Base-by-base conservation (phyloP, 345 rosid species). In the Physaria fendleri region DNA sequence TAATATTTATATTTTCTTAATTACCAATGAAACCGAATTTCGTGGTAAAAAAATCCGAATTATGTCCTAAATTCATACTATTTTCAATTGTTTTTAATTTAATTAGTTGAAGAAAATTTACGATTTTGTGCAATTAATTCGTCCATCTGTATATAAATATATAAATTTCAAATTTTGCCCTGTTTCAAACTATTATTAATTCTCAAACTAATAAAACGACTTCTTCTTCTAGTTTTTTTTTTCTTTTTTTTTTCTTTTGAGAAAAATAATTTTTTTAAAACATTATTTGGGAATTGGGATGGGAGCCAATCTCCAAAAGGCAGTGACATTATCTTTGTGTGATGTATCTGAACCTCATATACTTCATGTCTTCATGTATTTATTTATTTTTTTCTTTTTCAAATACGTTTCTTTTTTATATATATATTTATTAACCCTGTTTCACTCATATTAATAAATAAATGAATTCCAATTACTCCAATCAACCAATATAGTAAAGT, bases 251-350 rank as follows among this genome's bases (percentile, higher is more conserved):
- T 27, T 16, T 4, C 25, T 22, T 55, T 3, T 15, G 2, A 47
- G 5, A 20, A 52, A 51, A 27, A 5, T 34, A 51, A 27, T 5
- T 34, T n/a, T 30, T 59, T 60, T 27, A 59, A 59, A 56, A 59
- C 52, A 60, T 52, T 60, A 67, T 52, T 68, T 52, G 73, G 73
- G 67, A 68, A 60, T 68, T 52, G 73, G 73, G 73, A 68, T 68
- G 66, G 16, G 62, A 60, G 73, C 73, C 73, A 60, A 52, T 60
- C 62, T 60, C 67, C 73, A 22, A 25, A 68, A 68, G 44, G 66
- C 61, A 68, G 62, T 44, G 61, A 37, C 73, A 44, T 60, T 68
- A 61, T 68, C 73, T 68, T 42, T 42, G 71, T 49, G 50, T 48
- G 65, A 49, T 68, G 67, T 43, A 44, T 60, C 73, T 52, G 66